A percentile compares a stretch with the other conserved stretches of the same genome.
Conservation (phyloP, 1,284 basidiomycete genomes). For the Apiotrichum porosum region DNA sequence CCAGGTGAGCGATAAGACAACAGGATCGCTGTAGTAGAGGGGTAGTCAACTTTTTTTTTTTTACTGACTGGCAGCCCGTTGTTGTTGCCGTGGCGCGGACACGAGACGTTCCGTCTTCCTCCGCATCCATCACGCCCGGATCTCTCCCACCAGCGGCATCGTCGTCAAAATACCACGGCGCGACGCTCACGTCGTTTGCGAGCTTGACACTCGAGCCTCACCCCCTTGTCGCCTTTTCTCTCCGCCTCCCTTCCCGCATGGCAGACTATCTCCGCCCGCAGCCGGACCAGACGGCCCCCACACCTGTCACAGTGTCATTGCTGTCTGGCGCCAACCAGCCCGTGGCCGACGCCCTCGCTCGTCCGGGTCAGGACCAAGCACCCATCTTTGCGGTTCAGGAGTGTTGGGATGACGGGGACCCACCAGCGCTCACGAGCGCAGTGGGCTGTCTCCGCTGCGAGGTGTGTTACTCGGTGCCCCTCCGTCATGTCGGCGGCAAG, state of each 20-base stretch:
- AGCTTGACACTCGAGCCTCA: constrained; percentile 83
- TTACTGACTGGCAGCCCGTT: constrained; percentile 34
- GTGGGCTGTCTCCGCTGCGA: constrained; percentile 29
- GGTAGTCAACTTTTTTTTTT: background rate
- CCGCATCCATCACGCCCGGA: no score
- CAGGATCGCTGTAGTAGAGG: no score
- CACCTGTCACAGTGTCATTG: constrained; percentile 31
- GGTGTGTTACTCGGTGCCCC: constrained; percentile 23
- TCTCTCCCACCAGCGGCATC: no score
- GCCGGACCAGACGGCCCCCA: constrained; percentile 1
- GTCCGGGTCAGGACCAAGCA: constrained; percentile 26
- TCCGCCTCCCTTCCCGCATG: constrained; percentile 83
- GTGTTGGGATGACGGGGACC: constrained; percentile 13
- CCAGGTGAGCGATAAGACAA: constrained; percentile 34
- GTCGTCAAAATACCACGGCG: constrained; percentile 60
- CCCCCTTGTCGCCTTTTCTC: constrained; percentile 78
- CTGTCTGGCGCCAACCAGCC: constrained; percentile 23
- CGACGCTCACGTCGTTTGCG: constrained; percentile 85
- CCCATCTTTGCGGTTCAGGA: constrained; percentile 21
- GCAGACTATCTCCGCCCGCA: constrained; percentile 57
- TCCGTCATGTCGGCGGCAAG: constrained; percentile 17
- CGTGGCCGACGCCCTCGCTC: constrained; percentile 32
- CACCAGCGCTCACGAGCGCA: constrained; percentile 17
- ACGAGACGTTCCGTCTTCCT: no score
- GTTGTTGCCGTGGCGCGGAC: constrained; percentile 40